Evolutionary conservation across 2,329 filamentous ascomycete genomes (phyloP).

Genomic region (Penicillium sp.): DNA sequence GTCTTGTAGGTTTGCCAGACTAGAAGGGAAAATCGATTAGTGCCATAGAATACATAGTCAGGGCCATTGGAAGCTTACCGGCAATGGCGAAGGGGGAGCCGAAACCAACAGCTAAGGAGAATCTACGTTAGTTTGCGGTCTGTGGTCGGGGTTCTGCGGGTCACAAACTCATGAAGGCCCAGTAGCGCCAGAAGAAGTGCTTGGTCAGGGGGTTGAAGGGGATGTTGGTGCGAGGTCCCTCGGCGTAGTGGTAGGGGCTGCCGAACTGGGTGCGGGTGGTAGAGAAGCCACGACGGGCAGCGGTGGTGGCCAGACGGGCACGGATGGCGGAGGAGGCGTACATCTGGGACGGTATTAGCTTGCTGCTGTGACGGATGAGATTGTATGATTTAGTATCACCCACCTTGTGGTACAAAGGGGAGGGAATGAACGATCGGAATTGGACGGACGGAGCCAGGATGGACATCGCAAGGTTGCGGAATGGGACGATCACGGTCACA

Average conservation of each 20-base stretch:
- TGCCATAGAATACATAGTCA: conserved; percentile 6
- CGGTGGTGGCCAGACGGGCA: conserved; percentile 63
- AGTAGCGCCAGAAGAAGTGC: conserved; percentile 82
- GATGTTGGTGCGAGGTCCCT: conserved; percentile 91
- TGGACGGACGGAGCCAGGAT: conserved; percentile 22
- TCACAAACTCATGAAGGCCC: conserved; percentile 70
- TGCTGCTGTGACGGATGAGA: conserved; percentile 39
- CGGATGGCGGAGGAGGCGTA: conserved; percentile 68
- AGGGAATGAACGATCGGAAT: conserved; percentile 26
- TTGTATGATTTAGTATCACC: conserved; percentile 17
- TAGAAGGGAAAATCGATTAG: conserved; percentile 36
- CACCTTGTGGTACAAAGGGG: conserved; percentile 34
- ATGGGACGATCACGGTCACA: conserved; percentile 21
- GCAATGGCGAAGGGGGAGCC: conserved; percentile 62
- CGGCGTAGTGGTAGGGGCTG: conserved; percentile 97
- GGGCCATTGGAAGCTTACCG: conserved; percentile 50
- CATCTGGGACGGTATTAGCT: conserved; percentile 62
- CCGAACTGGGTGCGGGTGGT: conserved; percentile 80
- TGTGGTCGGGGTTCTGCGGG: conserved; percentile 1
- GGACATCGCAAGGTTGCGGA: conserved; percentile 26
- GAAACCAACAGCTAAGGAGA: conserved; percentile 57
- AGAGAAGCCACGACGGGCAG: conserved; percentile 92
- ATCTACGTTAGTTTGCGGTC: conserved; percentile 38
- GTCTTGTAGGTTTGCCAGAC: conserved; percentile 71
- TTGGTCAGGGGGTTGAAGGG: conserved; percentile 95